Base-by-base conservation (phyloP, 345 rosid species). In the Citrus glauca region DNA sequence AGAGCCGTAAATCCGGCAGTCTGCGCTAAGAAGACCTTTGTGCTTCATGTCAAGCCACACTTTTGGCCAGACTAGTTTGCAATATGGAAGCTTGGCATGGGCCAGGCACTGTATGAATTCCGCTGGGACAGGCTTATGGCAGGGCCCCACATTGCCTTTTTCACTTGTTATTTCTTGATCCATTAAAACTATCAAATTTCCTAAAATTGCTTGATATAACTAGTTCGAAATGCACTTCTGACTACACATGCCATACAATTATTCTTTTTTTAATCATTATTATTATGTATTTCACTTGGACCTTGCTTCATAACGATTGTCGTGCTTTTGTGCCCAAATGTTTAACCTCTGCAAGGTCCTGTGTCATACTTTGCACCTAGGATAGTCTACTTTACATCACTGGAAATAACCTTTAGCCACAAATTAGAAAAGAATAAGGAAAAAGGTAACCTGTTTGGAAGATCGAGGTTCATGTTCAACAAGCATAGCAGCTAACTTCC, bases 401-500 rank as follows among this genome's bases (percentile, higher is more conserved):
- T n/a, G 22, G 38, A 66, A 20, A 66, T 37, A 64, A 64, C 9
- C 42, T 65, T 33, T 65, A 22, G 50, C 71, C 5, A 6, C 17
- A 66, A 11, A 28, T 16, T 2, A 37, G 14, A 37, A 28, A 7
- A 37, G 28, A 66, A 3, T 37, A 9, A 30, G 25, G 19, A 63
- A 37, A 27, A 40, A 5, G 38, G 32, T 60, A 55, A 91, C 98
- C 95, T 96, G 97, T 82, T 96, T 94, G 2, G 94, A 91, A 83
- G 98, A 88, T 75, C 97, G 97, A 60, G 99, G 98, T 80, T 96
- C 99, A 73, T 96, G 93, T 77, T 92, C 98, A 81, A 90, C 91
- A 80, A 96, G 98, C 98, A 96, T 90, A 77, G 98, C 98, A 78
- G 99, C 97, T 78, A 96, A 81, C 86, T 96, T 96, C 65, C 98